Evolutionary conservation across 2,329 filamentous ascomycete genomes (phyloP).

Genomic region (Claviceps sorghi): DNA sequence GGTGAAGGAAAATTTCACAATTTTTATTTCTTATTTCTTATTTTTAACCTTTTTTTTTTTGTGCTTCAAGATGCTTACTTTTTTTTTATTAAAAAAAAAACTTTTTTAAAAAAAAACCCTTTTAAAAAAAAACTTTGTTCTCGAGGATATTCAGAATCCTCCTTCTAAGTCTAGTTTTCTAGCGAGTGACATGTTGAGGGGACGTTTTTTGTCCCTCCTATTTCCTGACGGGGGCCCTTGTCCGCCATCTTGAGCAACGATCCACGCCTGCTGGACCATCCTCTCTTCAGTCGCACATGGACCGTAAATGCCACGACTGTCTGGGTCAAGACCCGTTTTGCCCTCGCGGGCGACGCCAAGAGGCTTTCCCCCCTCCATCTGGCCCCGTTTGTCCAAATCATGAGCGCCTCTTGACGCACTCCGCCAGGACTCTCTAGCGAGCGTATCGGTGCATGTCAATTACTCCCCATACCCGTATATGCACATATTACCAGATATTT

Average conservation of each 20-base stretch:
- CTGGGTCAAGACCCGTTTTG: background rate
- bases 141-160: conserved; percentile 7
- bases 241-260: conserved; percentile 6
- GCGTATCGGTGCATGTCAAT: conserved; percentile 17
- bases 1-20: too few species aligned
- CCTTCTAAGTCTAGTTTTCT: conserved; percentile 18
- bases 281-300: background rate
- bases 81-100: too few species aligned
- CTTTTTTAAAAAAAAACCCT: too few species aligned
- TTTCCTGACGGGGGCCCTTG: conserved; percentile 6
- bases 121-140: conserved; percentile 1
- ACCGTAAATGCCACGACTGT: background rate
- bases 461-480: conserved; percentile 12
- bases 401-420: conserved; percentile 9
- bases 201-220: conserved; percentile 10
- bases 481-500: conserved; percentile 23
- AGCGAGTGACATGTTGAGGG: conserved; percentile 26
- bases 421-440: conserved; percentile 18
- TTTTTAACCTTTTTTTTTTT: too few species aligned
- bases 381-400: conserved; percentile 1
- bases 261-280: background rate
- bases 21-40: too few species aligned
- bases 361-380: background rate
- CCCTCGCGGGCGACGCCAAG: conserved; percentile 2
- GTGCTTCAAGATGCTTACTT: too few species aligned